Conservation (phyloP, 2,329 filamentous ascomycete genomes). For the Fusarium tanahbumbuense region DNA sequence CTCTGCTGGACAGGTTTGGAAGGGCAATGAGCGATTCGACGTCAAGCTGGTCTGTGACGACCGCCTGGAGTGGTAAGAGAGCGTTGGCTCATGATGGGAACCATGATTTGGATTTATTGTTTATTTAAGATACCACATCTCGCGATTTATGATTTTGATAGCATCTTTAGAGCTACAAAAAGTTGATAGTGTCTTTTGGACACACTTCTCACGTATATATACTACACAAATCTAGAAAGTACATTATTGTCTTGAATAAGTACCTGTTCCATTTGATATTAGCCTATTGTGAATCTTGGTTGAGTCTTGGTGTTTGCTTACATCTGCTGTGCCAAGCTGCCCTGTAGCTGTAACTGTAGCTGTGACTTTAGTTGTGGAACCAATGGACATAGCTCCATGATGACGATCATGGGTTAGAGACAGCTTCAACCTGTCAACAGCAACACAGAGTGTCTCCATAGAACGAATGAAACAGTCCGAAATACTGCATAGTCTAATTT, state of each 20-base stretch:
- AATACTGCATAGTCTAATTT: neutral
- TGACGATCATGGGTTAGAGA: conserved; percentile 9
- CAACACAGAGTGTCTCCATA: neutral
- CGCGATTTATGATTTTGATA: conserved; percentile 23
- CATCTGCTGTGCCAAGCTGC: neutral
- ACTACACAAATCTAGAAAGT: neutral
- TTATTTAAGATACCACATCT: conserved; percentile 43
- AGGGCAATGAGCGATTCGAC: conserved; percentile 65
- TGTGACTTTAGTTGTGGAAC: conserved; percentile 13
- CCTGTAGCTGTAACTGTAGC: neutral
- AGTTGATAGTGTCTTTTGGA: neutral
- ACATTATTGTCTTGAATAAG: neutral
- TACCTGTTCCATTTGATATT: neutral
- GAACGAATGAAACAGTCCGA: neutral
- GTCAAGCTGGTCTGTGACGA: conserved; percentile 70
- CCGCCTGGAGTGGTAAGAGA: conserved; percentile 62
- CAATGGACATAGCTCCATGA: conserved; percentile 8
- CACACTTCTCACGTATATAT: conserved; percentile 8
- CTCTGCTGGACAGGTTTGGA: conserved; percentile 65
- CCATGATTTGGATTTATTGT: conserved; percentile 10
- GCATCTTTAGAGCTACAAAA: conserved; percentile 10
- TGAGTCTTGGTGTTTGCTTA: conserved; percentile 5
- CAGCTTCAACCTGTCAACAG: neutral
- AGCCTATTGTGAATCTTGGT: conserved; percentile 3
- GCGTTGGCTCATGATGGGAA: neutral